These are phyloP conservation scores for Aspergillus ostianus DNA, from an alignment of 495 filamentous ascomycete species.

Conservation along the genomic window DNA sequence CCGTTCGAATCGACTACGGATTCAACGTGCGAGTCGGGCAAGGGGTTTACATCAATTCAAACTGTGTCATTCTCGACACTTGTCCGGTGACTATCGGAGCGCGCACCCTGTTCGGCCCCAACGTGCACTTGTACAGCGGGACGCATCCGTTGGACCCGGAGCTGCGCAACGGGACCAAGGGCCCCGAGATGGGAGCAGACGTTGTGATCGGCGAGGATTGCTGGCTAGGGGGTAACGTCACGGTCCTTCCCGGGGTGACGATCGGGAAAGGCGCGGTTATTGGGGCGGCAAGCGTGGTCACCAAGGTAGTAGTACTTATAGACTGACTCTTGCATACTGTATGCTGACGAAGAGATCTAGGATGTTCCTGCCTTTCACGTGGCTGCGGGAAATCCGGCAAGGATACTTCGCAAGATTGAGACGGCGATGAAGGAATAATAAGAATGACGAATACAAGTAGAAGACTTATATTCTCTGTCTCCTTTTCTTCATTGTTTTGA, in stretches of 20 bases:
- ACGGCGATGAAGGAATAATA: conserved; percentile 30
- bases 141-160: conserved; percentile 76
- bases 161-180: conserved; percentile 68
- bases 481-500: not conserved
- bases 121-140: conserved; percentile 67
- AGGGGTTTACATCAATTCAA: conserved; percentile 74
- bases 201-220: conserved; percentile 84
- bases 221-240: conserved; percentile 81
- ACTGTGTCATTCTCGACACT: conserved; percentile 74
- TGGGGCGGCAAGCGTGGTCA: conserved; percentile 88
- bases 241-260: conserved; percentile 73
- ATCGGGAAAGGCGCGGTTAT: conserved; percentile 75
- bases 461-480: not conserved
- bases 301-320: conserved; percentile 60
- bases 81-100: conserved; percentile 74
- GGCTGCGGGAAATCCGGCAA: conserved; percentile 67
- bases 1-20: conserved; percentile 74
- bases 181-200: conserved; percentile 72
- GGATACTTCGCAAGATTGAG: conserved; percentile 56
- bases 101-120: conserved; percentile 77
- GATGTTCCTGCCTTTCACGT: conserved; percentile 64
- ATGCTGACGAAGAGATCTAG: conserved; percentile 21
- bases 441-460: not conserved
- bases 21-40: conserved; percentile 66
- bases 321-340: not conserved